These are phyloP conservation scores for Prunus mongolica DNA, from an alignment of 306 rosid species.

Conservation along the genomic window DNA sequence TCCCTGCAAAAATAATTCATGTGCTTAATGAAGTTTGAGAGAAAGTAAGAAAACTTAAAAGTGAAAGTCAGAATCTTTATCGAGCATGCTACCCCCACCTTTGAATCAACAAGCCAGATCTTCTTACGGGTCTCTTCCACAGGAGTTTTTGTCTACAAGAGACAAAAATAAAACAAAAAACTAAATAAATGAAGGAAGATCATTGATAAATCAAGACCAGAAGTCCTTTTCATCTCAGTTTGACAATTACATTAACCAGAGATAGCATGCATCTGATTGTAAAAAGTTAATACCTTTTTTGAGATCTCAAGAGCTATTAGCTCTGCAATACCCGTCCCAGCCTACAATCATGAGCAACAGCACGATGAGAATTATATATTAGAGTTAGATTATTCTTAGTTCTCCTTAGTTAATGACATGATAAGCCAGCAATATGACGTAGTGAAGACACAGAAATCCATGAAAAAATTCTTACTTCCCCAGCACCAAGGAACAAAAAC, in stretches of 20 bases:
- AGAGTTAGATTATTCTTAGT: neutral
- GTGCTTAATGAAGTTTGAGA: neutral
- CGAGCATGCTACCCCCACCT: conserved; percentile 36
- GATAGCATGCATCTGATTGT: neutral
- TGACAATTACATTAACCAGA: neutral
- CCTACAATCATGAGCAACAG: conserved; percentile 43
- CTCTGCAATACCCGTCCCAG: conserved; percentile 96
- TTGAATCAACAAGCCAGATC: conserved; percentile 95
- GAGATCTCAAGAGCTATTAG: conserved; percentile 91
- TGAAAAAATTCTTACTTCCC: conserved; percentile 52
- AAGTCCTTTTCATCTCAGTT: neutral
- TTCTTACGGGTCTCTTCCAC: conserved; percentile 79
- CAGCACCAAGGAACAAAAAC: conserved; percentile 97
- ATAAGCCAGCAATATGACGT: neutral
- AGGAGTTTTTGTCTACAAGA: conserved; percentile 56
- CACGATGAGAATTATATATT: conserved; percentile 2
- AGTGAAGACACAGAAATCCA: conserved; percentile 1
- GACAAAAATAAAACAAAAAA: neutral
- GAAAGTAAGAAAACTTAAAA: neutral
- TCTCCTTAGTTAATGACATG: neutral
- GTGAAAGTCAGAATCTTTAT: neutral
- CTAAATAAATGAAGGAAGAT: neutral
- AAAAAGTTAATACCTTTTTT: conserved; percentile 41
- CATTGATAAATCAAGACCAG: neutral
- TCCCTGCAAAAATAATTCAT: conserved; percentile 53